A percentile compares a stretch with the other conserved stretches of the same genome.
Evolutionary conservation across 495 filamentous ascomycete genomes (phyloP).

Genomic region (Xylaria telfairii): DNA sequence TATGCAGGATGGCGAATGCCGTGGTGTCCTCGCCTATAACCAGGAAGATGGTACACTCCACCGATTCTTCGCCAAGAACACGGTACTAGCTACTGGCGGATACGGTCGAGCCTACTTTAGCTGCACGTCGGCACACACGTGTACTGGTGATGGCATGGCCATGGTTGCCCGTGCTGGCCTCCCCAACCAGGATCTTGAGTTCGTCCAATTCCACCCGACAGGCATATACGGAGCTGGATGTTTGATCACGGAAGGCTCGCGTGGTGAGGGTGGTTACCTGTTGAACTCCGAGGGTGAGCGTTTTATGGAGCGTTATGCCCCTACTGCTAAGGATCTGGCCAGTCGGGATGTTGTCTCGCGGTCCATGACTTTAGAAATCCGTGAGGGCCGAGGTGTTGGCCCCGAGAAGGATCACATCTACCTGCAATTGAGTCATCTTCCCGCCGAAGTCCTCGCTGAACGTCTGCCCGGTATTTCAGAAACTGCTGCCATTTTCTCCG

Average conservation of each 20-base stretch:
- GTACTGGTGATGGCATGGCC: conserved; percentile 97
- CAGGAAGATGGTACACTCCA: conserved; percentile 98
- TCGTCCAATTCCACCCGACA: conserved; percentile 99
- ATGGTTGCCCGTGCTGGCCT: conserved; percentile 98
- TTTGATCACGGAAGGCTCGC: conserved; percentile 96
- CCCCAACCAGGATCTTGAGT: conserved; percentile 98
- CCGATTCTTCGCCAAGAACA: conserved; percentile 93
- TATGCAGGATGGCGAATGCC: conserved; percentile 96
- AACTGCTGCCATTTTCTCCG: conserved; percentile 94
- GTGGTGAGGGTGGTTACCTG: conserved; percentile 97
- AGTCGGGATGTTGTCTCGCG: conserved; percentile 92
- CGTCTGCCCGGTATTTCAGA: conserved; percentile 98
- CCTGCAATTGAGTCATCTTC: conserved; percentile 94
- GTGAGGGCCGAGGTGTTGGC: conserved; percentile 94
- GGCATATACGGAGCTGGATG: conserved; percentile 99
- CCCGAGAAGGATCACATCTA: conserved; percentile 97
- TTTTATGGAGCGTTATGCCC: conserved; percentile 99
- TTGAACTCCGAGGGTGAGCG: conserved; percentile 96
- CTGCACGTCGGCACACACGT: conserved; percentile 97
- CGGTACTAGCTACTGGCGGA: conserved; percentile 92
- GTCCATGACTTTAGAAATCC: conserved; percentile 97
- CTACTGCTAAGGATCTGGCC: conserved; percentile 95
- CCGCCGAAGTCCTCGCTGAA: conserved; percentile 87
- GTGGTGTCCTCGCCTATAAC: conserved; percentile 95
- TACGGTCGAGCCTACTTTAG: conserved; percentile 98